A percentile compares a stretch with the other conserved stretches of the same genome.
These are phyloP conservation scores for Erysiphe pisi DNA, from an alignment of 2,329 filamentous ascomycete genomes.

Conservation along the genomic window DNA sequence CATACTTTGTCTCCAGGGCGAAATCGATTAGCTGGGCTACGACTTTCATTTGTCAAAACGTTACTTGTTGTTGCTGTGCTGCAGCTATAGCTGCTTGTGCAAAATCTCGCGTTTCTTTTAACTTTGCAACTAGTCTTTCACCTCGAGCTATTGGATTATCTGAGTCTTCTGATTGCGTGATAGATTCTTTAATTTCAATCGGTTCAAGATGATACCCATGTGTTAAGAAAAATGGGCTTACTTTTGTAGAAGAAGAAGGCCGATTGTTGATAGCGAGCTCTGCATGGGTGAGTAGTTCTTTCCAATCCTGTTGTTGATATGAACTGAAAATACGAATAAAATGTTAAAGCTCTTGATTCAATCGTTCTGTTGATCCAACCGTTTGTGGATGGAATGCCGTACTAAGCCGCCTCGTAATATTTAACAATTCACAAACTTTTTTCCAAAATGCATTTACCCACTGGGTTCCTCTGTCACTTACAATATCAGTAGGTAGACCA, in stretches of 20 bases:
- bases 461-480: background rate
- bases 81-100: too few relatives aligned
- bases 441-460: background rate
- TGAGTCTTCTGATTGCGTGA: too few relatives aligned
- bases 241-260: conserved; percentile 1
- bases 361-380: background rate
- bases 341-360: conserved; percentile 3
- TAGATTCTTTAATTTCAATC: too few relatives aligned
- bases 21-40: too few relatives aligned
- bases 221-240: conserved; percentile 1
- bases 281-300: background rate
- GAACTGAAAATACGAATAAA: background rate
- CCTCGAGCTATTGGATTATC: too few relatives aligned
- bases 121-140: too few relatives aligned
- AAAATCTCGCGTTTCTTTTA: too few relatives aligned
- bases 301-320: background rate
- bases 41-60: too few relatives aligned
- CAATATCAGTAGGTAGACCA: background rate
- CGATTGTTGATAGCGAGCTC: background rate
- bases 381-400: background rate
- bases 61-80: too few relatives aligned
- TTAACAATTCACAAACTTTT: background rate
- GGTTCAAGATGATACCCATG: too few relatives aligned
- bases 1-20: too few relatives aligned
- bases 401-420: too few relatives aligned